A percentile compares a stretch with the other conserved stretches of the same genome.
Evolutionary conservation across 306 rosid species (phyloP).

Genomic region (Prunus campanulata): DNA sequence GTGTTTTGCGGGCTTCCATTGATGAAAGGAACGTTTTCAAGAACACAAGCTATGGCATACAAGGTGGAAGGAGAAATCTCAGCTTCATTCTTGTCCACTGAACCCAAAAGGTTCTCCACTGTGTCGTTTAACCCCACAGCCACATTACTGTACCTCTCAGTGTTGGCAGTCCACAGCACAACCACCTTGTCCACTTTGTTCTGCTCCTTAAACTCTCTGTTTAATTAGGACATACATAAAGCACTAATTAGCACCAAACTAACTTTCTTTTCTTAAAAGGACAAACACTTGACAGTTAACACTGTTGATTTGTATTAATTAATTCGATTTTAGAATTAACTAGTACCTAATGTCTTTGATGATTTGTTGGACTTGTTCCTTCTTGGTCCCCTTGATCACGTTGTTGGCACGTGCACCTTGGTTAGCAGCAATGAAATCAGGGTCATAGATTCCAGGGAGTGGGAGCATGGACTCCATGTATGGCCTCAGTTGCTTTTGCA

Average conservation of each 20-base stretch:
- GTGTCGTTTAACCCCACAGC: slow-evolving; percentile 87
- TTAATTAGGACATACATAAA: slow-evolving; percentile 3
- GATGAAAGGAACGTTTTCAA: slow-evolving; percentile 85
- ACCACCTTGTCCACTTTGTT: slow-evolving; percentile 83
- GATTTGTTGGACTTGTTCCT: slow-evolving; percentile 76
- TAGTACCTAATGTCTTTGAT: slow-evolving; percentile 74
- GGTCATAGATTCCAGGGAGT: slow-evolving; percentile 89
- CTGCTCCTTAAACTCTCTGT: slow-evolving; percentile 85
- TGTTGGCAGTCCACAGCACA: slow-evolving; percentile 98
- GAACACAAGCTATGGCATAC: slow-evolving; percentile 79
- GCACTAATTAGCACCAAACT: slow-evolving; percentile 15
- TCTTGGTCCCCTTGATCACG: slow-evolving; percentile 83
- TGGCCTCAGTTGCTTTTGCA: slow-evolving; percentile 95
- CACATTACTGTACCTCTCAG: slow-evolving; percentile 91
- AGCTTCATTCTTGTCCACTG: slow-evolving; percentile 76
- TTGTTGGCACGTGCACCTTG: slow-evolving; percentile 89
- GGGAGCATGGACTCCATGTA: slow-evolving; percentile 98
- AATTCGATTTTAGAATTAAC: neutral
- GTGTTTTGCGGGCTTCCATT: slow-evolving; percentile 99
- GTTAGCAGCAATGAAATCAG: slow-evolving; percentile 96
- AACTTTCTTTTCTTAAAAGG: neutral
- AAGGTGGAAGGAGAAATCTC: slow-evolving; percentile 98
- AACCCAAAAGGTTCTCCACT: slow-evolving; percentile 66
- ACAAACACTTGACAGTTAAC: neutral
- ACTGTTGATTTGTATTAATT: neutral